Evolutionary conservation across 345 rosid species (phyloP).

Genomic region (Populus deltoides): DNA sequence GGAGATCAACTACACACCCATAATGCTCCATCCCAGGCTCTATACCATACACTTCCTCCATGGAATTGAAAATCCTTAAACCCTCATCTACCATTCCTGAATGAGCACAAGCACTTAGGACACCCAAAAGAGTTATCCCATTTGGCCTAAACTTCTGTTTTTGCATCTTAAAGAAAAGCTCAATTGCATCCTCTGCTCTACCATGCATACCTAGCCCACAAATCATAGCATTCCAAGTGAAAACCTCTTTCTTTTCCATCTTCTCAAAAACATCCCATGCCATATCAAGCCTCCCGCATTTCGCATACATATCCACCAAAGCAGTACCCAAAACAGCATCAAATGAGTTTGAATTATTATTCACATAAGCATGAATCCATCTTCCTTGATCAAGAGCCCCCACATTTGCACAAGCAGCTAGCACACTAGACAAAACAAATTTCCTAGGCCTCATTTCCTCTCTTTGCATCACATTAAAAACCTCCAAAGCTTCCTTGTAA

Average conservation of each 20-base stretch:
- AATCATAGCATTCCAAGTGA: conserved; percentile 50
- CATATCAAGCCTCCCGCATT: conserved; percentile 43
- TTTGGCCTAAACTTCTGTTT: conserved; percentile 32
- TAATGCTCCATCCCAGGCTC: conserved; percentile 43
- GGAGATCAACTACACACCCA: conserved; percentile 43
- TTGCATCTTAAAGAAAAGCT: conserved; percentile 37
- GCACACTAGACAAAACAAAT: conserved; percentile 34
- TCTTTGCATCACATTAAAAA: conserved; percentile 39
- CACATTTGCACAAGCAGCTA: conserved; percentile 41
- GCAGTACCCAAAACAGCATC: conserved; percentile 45
- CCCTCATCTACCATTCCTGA: conserved; percentile 37
- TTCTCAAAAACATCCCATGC: conserved; percentile 46
- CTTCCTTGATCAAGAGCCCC: conserved; percentile 49
- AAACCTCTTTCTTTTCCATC: conserved; percentile 33
- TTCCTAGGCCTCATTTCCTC: conserved; percentile 28
- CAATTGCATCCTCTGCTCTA: conserved; percentile 41
- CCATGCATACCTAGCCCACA: conserved; percentile 46
- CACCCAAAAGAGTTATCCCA: conserved; percentile 34
- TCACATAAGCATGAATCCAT: conserved; percentile 42
- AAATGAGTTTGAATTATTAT: conserved; percentile 19
- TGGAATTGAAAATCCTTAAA: conserved; percentile 22
- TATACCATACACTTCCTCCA: conserved; percentile 29
- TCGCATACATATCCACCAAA: conserved; percentile 45
- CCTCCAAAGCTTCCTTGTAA: conserved; percentile 39
- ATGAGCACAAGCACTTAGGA: conserved; percentile 46